phyloP scores from a whole-genome alignment of 106 monocot genomes.

The Acorus gramineus region DNA sequence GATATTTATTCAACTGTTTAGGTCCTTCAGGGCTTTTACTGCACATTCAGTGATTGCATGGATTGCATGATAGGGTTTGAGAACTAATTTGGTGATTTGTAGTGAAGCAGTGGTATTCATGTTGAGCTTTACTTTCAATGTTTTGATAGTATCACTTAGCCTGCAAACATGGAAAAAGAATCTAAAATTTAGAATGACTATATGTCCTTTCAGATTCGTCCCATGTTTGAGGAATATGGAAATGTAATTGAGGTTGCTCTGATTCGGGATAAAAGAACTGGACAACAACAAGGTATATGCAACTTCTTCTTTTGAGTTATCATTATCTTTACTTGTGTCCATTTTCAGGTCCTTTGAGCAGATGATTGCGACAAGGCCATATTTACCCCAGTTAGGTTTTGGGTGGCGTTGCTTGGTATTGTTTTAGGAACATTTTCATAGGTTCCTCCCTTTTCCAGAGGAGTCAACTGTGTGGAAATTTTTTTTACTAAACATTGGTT shows the following conservation, averaged over 20 bases:
- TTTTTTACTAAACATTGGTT: constrained; percentile 13
- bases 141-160: no score
- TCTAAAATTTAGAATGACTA: no score
- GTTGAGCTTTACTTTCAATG: no score
- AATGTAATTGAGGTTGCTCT: constrained; percentile 95
- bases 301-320: constrained; percentile 7
- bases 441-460: constrained; percentile 22
- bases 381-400: constrained; percentile 28
- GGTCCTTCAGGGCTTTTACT: no score
- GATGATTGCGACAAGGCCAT: constrained; percentile 25
- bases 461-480: constrained; percentile 22
- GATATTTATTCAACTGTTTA: no score
- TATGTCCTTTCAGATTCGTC: constrained; percentile 50
- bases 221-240: constrained; percentile 95
- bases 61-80: no score
- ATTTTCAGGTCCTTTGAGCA: constrained; percentile 54
- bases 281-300: constrained; percentile 83
- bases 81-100: no score
- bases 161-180: no score
- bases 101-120: no score
- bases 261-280: constrained; percentile 85
- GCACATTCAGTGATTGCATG: no score
- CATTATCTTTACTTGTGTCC: constrained; percentile 19
- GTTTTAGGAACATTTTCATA: constrained; percentile 18
- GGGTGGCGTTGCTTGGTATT: constrained; percentile 20